Percentiles rank a stretch among this genome's conserved stretches.
phyloP scores from a whole-genome alignment of 2,329 filamentous ascomycete species.

The Ramichloridium luteum region DNA sequence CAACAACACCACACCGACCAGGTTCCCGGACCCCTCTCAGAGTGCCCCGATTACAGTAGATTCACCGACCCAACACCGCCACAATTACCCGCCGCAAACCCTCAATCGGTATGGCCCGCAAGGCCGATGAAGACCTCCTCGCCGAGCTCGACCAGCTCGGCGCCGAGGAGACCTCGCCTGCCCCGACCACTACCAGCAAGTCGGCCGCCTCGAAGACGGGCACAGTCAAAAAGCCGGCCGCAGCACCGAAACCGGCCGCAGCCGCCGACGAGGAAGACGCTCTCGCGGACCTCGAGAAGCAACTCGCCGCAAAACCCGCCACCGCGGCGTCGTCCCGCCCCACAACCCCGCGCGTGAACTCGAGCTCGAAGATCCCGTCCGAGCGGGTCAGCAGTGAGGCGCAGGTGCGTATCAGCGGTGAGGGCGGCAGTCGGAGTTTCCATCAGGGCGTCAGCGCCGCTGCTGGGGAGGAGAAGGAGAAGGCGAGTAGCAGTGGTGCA shows the following conservation, averaged over 20 bases:
- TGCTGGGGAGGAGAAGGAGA: constrained; percentile 35
- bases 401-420: constrained; percentile 56
- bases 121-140: constrained; percentile 26
- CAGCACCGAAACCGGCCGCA: constrained; percentile 2
- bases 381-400: constrained; percentile 46
- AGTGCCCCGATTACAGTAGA: too few species aligned
- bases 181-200: constrained; percentile 31
- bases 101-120: constrained; percentile 28
- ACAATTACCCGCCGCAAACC: too few species aligned
- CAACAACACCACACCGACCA: too few species aligned
- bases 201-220: too few species aligned
- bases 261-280: constrained; percentile 48
- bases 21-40: too few species aligned
- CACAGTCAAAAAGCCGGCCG: constrained; percentile 23
- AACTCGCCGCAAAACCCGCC: constrained; percentile 56
- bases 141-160: constrained; percentile 17
- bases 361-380: constrained; percentile 35
- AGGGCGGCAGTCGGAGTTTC: constrained; percentile 57
- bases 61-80: constrained; percentile 34
- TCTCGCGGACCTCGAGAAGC: constrained; percentile 74
- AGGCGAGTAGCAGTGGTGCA: constrained; percentile 47
- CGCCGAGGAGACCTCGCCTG: constrained; percentile 9
- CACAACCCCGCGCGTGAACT: constrained; percentile 61
- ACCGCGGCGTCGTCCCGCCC: constrained; percentile 53
- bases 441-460: constrained; percentile 61